These are phyloP conservation scores for Camellia lanceoleosa DNA, from an alignment of 148 eudicot genomes.

Conservation along the genomic window DNA sequence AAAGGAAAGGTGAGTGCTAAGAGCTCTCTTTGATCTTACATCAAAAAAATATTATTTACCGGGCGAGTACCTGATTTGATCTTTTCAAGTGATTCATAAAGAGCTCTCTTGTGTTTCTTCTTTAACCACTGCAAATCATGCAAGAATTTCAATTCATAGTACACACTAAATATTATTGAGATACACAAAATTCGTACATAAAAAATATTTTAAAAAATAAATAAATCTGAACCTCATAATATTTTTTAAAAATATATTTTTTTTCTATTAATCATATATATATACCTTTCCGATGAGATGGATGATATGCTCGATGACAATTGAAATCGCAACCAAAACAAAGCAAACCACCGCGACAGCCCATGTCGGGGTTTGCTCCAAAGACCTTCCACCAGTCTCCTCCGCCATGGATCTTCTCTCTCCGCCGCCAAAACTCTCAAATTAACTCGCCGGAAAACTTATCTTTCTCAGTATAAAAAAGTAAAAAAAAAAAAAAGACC, in stretches of 20 bases:
- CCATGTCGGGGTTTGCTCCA: conserved; percentile 61
- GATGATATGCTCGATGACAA: conserved; percentile 43
- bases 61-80: conserved; percentile 37
- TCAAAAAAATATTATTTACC: too few relatives aligned
- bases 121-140: conserved; percentile 42
- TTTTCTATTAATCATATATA: too few relatives aligned
- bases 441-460: not conserved
- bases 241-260: too few relatives aligned
- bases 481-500: too few relatives aligned
- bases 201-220: not conserved
- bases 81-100: conserved; percentile 53
- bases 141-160: not conserved
- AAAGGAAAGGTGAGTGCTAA: too few relatives aligned
- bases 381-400: conserved; percentile 23
- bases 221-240: not conserved
- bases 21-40: too few relatives aligned
- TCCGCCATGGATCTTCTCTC: conserved; percentile 18
- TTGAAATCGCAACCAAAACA: conserved; percentile 38
- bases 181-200: not conserved
- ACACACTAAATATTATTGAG: too few relatives aligned
- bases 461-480: too few relatives aligned
- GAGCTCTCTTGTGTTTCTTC: conserved; percentile 37
- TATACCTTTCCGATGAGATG: conserved; percentile 44
- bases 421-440: not conserved
- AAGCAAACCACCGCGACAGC: conserved; percentile 51